A percentile compares a stretch with the other conserved stretches of the same genome.
These are phyloP conservation scores for Ashbya aceris DNA, from an alignment of 1,139 yeast genomes.

Conservation along the genomic window DNA sequence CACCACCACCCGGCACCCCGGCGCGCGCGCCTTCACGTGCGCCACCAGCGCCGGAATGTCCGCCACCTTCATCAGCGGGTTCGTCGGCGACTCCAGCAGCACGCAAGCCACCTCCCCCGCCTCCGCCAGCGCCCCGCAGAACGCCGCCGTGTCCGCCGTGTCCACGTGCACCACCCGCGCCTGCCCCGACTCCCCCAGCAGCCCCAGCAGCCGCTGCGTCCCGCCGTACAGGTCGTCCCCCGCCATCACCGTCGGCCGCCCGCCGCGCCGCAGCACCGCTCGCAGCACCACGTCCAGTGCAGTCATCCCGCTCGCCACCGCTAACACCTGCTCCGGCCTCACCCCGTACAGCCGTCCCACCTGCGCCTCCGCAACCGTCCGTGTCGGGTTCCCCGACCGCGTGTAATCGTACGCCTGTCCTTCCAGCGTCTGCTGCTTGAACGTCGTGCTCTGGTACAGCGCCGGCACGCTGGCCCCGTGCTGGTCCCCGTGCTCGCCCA, in stretches of 20 bases:
- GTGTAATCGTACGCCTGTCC: conserved; percentile 69
- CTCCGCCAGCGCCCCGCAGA: conserved; percentile 32
- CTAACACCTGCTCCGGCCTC: conserved; percentile 63
- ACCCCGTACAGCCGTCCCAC: conserved; percentile 53
- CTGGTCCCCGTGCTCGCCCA: conserved; percentile 55
- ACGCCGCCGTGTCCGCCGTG: conserved; percentile 54
- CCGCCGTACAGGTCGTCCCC: conserved; percentile 95
- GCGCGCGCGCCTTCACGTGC: conserved; percentile 58
- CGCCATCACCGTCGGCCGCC: conserved; percentile 44
- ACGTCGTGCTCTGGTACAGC: conserved; percentile 85
- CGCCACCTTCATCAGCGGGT: conserved; percentile 80
- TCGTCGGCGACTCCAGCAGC: conserved; percentile 82
- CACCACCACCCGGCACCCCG: conserved; percentile 67
- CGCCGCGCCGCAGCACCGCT: conserved; percentile 44
- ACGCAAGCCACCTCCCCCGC: conserved; percentile 42
- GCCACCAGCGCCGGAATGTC: conserved; percentile 61
- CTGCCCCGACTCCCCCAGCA: conserved; percentile 57
- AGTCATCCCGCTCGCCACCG: conserved; percentile 89
- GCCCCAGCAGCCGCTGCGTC: conserved; percentile 74
- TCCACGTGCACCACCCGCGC: conserved; percentile 69
- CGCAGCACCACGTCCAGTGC: conserved; percentile 73
- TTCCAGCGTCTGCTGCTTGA: conserved; percentile 70
- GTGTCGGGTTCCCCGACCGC: conserved; percentile 89
- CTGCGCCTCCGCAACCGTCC: conserved; percentile 71
- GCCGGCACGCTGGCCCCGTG: conserved; percentile 82